Evolutionary conservation across 805 yeast genomes (phyloP), one percentile per base, ranked within the genome.

Genomic region (Myxozyma sirexii): DNA sequence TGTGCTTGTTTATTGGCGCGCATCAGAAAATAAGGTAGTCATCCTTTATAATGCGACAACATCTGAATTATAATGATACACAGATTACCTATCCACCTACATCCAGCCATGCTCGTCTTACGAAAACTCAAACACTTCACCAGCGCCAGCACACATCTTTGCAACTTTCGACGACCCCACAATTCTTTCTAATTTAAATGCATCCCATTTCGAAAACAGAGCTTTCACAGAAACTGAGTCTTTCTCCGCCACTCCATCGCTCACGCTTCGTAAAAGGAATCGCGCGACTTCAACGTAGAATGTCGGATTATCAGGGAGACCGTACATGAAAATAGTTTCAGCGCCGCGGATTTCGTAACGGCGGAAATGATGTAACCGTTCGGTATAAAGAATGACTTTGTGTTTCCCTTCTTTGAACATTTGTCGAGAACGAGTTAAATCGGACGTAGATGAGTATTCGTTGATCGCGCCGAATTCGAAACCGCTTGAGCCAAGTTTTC

Each of bases 361-460:
- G 65, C 97, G 83, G 77, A 85, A 94, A 71, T 90, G 94, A 73
- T 94, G 98, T 71, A 93, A 77, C 79, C 99, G 86, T 69, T 93
- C 98, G 0, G 97, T 89, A 74, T 93, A 93, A n/a, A 94, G 74
- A 76, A 94, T 72, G 27, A 93, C 80, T 68, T 88, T 86, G 31
- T 78, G 76, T 57, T 85, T 80, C 1, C 84, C 83, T 43, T 82
- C 79, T 33, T 81, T 82, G 70, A 94, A 94, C 39, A 80, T 75
- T 6, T 89, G 80, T 65, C 98, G 80, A 19, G 85, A 82, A 49
- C 90, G 79, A 0, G 90, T 83, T 35, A 90, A 72, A 58, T 87
- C 86, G n/a, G 87, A 78, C 64, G 84, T 87, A 1, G 83, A 74
- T 1, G 96, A 80, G 74, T 94, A 94, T 74, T 94, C 99, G 71